Conservation (phyloP, 2,329 filamentous ascomycete species). For the Pleoardoris graminearum region DNA sequence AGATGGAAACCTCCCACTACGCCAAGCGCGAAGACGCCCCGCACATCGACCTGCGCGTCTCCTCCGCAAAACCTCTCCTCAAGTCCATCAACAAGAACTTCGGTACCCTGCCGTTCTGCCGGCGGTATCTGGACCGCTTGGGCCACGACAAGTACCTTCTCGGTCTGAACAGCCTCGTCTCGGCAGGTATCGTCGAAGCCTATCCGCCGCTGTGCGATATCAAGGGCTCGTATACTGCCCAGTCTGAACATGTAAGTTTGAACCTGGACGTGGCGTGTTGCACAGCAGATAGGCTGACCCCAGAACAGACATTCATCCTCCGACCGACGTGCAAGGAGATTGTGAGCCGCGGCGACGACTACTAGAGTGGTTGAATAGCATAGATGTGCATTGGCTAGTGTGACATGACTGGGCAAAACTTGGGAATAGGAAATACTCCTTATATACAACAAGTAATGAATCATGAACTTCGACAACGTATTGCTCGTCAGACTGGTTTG, state of each 20-base stretch:
- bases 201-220: conserved; percentile 89
- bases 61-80: conserved; percentile 82
- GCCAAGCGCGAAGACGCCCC: conserved; percentile 73
- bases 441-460: too few species aligned
- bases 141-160: conserved; percentile 93
- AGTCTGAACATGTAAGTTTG: conserved; percentile 84
- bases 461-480: too few species aligned
- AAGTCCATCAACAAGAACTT: conserved; percentile 96
- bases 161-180: conserved; percentile 84
- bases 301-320: conserved; percentile 41
- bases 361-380: conserved; percentile 52
- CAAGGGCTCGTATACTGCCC: conserved; percentile 92
- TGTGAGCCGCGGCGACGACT: conserved; percentile 83
- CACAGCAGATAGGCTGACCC: conserved; percentile 13
- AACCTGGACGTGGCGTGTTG: neutral
- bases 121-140: conserved; percentile 87
- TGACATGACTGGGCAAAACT: too few species aligned
- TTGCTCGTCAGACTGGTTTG: too few species aligned
- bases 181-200: conserved; percentile 80
- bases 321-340: conserved; percentile 72
- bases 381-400: conserved; percentile 2
- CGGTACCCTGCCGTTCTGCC: conserved; percentile 86
- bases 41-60: conserved; percentile 74
- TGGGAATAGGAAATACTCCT: too few species aligned
- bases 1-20: conserved; percentile 86